phyloP scores from a whole-genome alignment of 306 rosid species.

The Crataegus laevigata region DNA sequence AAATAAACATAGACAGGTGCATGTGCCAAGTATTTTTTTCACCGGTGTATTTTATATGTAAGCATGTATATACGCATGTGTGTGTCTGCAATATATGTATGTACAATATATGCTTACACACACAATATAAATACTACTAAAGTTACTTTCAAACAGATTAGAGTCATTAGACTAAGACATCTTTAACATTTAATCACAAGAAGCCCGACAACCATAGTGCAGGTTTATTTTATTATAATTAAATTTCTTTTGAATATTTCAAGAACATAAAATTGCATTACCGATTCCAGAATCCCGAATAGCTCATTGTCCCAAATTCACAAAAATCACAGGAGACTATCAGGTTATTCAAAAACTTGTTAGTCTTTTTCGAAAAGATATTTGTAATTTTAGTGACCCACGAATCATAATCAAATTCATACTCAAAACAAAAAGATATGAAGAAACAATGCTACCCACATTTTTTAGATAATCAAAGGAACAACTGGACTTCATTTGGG shows the following conservation, averaged over 20 bases:
- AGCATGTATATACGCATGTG: not conserved
- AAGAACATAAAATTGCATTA: not conserved
- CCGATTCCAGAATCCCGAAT: not conserved
- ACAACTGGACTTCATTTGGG: not conserved
- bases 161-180: not conserved
- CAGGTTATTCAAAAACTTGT: not conserved
- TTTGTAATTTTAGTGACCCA: not conserved
- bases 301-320: not conserved
- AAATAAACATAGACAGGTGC: not conserved
- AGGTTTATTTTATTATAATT: not conserved
- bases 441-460: not conserved
- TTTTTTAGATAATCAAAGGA: not conserved
- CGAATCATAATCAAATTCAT: not conserved
- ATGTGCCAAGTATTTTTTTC: not conserved
- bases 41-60: not conserved
- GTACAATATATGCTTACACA: not conserved
- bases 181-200: not conserved
- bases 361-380: not conserved
- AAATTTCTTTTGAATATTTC: not conserved
- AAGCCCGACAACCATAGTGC: not conserved
- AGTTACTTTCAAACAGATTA: not conserved
- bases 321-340: not conserved
- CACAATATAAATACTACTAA: not conserved
- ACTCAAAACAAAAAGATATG: not conserved
- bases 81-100: not conserved